Evolutionary conservation across 2,329 filamentous ascomycete species (phyloP), one percentile per base, ranked within the genome.

Genomic region (Eutypa lata): DNA sequence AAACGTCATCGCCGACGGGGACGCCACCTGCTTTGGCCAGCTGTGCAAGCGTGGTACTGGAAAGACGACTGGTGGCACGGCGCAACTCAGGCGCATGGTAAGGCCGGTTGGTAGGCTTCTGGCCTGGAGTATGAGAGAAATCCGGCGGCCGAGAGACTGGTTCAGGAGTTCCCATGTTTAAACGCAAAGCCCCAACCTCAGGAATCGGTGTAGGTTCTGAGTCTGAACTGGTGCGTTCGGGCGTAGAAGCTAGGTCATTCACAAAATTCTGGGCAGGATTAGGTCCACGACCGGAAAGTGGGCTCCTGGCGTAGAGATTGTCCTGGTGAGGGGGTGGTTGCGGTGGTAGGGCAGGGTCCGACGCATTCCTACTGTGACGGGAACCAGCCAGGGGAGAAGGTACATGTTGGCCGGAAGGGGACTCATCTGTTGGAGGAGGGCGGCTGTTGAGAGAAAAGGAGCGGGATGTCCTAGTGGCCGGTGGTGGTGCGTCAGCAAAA

Each of bases 61-160:
- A 96, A 68, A 97, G 86, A 21, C 91, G 87, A 61, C 88, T 91
- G 61, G 91, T 94, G 49, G 89, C 90, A 58, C 86, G 86, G 57
- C 89, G 87, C 62, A 93, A 77, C 65, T 94, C 90, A 14, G 88
- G 83, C 28, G 90, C 87, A 53, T 90, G 84, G 61, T 89, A 84
- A 0, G 89, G 89, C 56, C 83, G 83, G 54, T 81, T 84, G 1
- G 78, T 76, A 5, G 91, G 91, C 47, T 83, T 81, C 49, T 87
- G 81, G 55, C 88, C 84, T 13, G 91, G 83, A 37, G 81, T 79
- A 69, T 96, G 90, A 47, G 84, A 81, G 68, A 97, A 93, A 11
- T 84, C 84, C 3, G 93, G 93, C 1, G 93, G 92, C 6, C 79
- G 76, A 5, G 82, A 83, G 19, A 97, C 91, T 7, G 90, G 90